These are phyloP conservation scores for Neostapfia colusana DNA, from an alignment of 176 grass and related monocot species.

Conservation along the genomic window DNA sequence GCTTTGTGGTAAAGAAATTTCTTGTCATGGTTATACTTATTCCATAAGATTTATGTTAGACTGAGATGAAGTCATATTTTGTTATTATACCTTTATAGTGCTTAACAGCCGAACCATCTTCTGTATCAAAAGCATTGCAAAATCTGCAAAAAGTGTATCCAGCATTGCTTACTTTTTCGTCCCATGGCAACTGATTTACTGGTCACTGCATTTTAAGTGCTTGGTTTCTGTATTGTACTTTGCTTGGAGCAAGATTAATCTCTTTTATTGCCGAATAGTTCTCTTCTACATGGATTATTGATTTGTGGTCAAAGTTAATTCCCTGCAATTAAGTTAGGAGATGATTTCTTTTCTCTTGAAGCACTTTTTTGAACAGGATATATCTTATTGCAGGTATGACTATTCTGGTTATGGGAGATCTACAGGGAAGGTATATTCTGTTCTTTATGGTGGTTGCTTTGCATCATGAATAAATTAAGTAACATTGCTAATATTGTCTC, in stretches of 20 bases:
- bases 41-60: slow-evolving; percentile 1
- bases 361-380: slow-evolving; percentile 16
- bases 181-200: slow-evolving; percentile 6
- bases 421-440: slow-evolving; percentile 72
- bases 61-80: neutral
- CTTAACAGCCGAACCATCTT: slow-evolving; percentile 1
- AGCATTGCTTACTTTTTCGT: neutral
- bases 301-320: slow-evolving; percentile 33
- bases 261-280: neutral
- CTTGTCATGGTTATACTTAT: neutral
- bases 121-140: neutral
- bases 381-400: slow-evolving; percentile 68
- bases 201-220: slow-evolving; percentile 8
- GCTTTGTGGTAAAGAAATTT: neutral
- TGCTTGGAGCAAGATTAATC: neutral
- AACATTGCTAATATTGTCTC: slow-evolving; percentile 39
- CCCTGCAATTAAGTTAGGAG: neutral
- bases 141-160: neutral
- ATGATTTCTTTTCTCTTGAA: neutral
- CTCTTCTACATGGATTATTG: neutral
- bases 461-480: slow-evolving; percentile 30
- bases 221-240: neutral
- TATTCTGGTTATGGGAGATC: slow-evolving; percentile 89
- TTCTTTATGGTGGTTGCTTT: slow-evolving; percentile 33
- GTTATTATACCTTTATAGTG: neutral